A percentile compares a stretch with the other conserved stretches of the same genome.
Evolutionary conservation across 2,329 filamentous ascomycete genomes (phyloP).

Genomic region (Nothomitra cinnamomea): DNA sequence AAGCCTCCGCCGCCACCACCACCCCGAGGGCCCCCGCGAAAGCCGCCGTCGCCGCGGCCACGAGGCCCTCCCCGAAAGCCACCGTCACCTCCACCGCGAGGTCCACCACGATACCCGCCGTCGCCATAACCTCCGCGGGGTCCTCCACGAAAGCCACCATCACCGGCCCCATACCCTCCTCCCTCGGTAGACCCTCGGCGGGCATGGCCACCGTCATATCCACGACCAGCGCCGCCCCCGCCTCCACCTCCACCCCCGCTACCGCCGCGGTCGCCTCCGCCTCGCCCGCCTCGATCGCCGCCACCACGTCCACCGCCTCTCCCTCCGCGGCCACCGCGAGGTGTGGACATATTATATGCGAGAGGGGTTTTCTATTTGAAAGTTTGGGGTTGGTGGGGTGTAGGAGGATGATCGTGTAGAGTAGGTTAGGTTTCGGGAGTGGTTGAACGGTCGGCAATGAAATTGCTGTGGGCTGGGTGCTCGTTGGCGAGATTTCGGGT

Average conservation of each 20-base stretch:
- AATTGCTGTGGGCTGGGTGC: too few relatives aligned
- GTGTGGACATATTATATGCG: too few relatives aligned
- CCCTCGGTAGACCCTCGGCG: background rate
- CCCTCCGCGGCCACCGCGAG: background rate
- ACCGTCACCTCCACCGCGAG: background rate
- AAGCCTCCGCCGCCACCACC: background rate
- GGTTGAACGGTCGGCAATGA: too few relatives aligned
- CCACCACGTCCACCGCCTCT: background rate
- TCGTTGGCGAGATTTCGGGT: too few relatives aligned
- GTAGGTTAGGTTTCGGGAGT: too few relatives aligned
- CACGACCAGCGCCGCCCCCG: background rate
- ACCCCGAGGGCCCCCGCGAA: background rate
- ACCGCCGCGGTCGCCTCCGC: background rate
- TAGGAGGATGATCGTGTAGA: too few relatives aligned
- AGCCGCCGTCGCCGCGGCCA: background rate
- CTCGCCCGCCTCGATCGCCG: background rate
- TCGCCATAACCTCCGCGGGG: background rate
- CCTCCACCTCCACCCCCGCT: background rate
- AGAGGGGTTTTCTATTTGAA: too few relatives aligned
- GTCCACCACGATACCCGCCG: background rate
- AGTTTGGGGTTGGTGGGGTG: too few relatives aligned
- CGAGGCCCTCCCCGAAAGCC: background rate
- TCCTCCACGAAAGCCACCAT: background rate
- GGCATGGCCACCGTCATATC: background rate
- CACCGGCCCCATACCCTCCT: background rate